Percentiles rank a stretch among this genome's conserved stretches.
These are phyloP conservation scores for Aspergillus sp. DNA, from an alignment of 2,329 filamentous ascomycete genomes.

Conservation along the genomic window DNA sequence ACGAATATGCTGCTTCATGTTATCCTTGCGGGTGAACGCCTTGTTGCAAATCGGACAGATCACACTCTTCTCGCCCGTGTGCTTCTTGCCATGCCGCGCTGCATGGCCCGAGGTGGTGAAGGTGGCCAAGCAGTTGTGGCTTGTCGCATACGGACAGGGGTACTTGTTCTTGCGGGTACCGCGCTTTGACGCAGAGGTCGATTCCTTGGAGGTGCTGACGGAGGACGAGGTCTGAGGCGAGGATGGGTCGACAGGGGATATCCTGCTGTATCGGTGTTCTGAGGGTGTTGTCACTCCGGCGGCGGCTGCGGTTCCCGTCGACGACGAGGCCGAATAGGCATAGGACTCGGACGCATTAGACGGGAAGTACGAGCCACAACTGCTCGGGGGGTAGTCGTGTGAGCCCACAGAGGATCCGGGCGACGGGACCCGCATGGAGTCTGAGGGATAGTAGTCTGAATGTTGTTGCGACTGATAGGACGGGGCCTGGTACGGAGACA, in stretches of 20 bases:
- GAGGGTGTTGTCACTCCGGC: constrained; percentile 6
- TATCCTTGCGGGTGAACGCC: constrained; percentile 60
- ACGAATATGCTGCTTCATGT: constrained; percentile 61
- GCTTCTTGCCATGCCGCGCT: constrained; percentile 60
- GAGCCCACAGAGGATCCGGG: constrained; percentile 28
- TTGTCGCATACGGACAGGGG: constrained; percentile 54
- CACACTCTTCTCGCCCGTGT: constrained; percentile 61
- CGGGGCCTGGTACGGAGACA: too few relatives aligned
- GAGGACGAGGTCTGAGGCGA: constrained; percentile 9
- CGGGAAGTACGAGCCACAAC: constrained; percentile 17
- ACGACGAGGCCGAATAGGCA: constrained; percentile 9
- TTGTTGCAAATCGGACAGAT: constrained; percentile 60
- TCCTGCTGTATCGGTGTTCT: constrained; percentile 16
- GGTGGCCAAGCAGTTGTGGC: constrained; percentile 51
- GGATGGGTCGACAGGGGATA: constrained; percentile 16
- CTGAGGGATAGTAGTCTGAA: constrained; percentile 13
- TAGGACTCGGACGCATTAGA: constrained; percentile 20
- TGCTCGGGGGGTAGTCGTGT: constrained; percentile 23
- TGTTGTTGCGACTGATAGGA: constrained; percentile 11
- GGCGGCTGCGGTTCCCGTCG: too few relatives aligned
- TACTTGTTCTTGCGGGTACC: constrained; percentile 54
- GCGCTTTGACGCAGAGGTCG: neutral
- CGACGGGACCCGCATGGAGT: constrained; percentile 21
- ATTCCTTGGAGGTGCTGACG: neutral
- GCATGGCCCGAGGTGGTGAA: constrained; percentile 62